Evolutionary conservation across 2,329 filamentous ascomycete species (phyloP), one percentile per base, ranked within the genome.

Genomic region (Diaporthe caulivora): DNA sequence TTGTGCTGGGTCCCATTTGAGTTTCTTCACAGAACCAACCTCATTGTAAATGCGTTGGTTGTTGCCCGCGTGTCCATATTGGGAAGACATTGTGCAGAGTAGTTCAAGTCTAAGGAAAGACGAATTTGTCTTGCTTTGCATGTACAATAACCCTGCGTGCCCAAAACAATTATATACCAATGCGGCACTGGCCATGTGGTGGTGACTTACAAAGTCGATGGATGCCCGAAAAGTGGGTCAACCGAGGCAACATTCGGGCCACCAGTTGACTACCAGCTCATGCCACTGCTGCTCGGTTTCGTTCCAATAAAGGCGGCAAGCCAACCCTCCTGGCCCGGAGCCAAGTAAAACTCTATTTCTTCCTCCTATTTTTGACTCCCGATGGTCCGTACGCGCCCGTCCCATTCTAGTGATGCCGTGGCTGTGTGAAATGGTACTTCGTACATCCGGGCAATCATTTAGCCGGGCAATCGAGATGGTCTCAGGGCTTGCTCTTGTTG

Each of bases 21-120:
- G 8, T 29, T 62, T 62, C 58, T 62, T 62, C 24, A 44, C 37
- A 13, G 58, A 62, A 9, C 40, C 58, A n/a, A 62, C 58, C 40
- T 62, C 58, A 3, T 62, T 29, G 40, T 62, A 31, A 24, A 62
- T 62, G 58, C 24, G 58, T 62, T 62, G 58, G 40, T 62, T 44
- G 58, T 62, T 62, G 40, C 58, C 58, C 29, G 37, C 58, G 9
- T 47, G 7, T 47, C 17, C 15, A 10, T 62, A 40, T 44, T 62
- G 58, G 17, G 44, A 62, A 24, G 44, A 24, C 58, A 62, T 62
- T 3, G n/a, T 60, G 57, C 10, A 18, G 7, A 21, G 18, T 17
- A 29, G 9, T 44, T 60, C 6, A 18, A 10, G 17, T 18, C n/a
- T 26, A 8, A 26, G n/a, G 55, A 60, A 60, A 15, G n/a, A 7